Percentiles rank a stretch among this genome's conserved stretches.
These are phyloP conservation scores for Ceratocystis huliohia DNA, from an alignment of 2,329 filamentous ascomycete species.

Conservation along the genomic window DNA sequence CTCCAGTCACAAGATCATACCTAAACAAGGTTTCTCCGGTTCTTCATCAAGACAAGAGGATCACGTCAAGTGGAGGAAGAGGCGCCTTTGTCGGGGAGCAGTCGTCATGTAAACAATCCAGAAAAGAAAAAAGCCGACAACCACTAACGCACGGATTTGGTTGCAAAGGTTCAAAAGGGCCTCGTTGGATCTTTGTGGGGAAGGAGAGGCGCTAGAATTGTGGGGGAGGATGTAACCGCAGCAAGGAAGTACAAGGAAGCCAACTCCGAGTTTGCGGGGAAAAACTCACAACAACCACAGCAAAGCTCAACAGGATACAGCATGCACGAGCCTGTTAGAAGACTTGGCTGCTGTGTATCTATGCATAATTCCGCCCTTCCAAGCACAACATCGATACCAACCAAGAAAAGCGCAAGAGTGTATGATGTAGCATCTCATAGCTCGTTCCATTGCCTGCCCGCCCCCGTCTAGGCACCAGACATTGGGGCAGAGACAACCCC, in stretches of 20 bases:
- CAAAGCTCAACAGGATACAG: neutral
- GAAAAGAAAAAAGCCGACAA: neutral
- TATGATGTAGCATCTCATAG: neutral
- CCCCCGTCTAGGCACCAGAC: neutral
- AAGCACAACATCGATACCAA: no score
- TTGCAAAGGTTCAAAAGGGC: neutral
- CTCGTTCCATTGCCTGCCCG: neutral
- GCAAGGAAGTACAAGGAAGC: neutral
- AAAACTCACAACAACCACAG: neutral
- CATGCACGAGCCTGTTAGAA: no score
- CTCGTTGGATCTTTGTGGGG: conserved; percentile 1
- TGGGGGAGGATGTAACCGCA: neutral
- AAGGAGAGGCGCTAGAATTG: neutral
- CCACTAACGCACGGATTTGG: neutral
- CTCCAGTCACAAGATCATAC: neutral
- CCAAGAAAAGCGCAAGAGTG: no score
- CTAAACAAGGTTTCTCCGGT: neutral
- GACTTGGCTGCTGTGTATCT: no score
- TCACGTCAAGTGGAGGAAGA: neutral
- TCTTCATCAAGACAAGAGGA: conserved; percentile 1
- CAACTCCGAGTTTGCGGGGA: conserved; percentile 1
- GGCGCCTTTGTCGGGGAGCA: neutral
- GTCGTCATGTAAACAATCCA: neutral
- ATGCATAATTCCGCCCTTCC: no score
- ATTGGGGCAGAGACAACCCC: neutral